These are phyloP conservation scores for Clarireedia monteithiana DNA, from an alignment of 2,329 filamentous ascomycete genomes.

Conservation along the genomic window DNA sequence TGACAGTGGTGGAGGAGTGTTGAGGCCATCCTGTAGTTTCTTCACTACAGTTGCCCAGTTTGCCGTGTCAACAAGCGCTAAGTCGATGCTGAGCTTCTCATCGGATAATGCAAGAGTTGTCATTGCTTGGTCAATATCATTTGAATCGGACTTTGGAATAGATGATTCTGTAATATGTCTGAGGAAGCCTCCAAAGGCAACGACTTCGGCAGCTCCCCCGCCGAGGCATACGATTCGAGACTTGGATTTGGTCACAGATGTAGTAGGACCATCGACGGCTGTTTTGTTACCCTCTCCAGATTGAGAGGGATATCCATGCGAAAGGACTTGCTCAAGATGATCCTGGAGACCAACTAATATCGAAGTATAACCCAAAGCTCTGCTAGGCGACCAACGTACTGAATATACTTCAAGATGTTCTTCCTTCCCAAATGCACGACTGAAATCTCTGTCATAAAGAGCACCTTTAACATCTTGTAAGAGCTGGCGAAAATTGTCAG, in stretches of 20 bases:
- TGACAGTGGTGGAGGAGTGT: slow-evolving; percentile 41
- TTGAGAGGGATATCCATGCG: not conserved
- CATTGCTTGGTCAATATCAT: slow-evolving; percentile 3
- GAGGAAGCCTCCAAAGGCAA: slow-evolving; percentile 50
- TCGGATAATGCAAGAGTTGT: slow-evolving; percentile 12
- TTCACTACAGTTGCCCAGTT: slow-evolving; percentile 62
- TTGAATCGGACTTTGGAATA: not conserved
- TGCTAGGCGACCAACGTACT: slow-evolving; percentile 80
- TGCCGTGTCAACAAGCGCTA: slow-evolving; percentile 73
- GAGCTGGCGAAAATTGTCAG: slow-evolving; percentile 40
- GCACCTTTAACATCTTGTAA: slow-evolving; percentile 82
- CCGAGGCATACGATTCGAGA: slow-evolving; percentile 23
- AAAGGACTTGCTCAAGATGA: slow-evolving; percentile 4
- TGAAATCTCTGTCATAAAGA: slow-evolving; percentile 80
- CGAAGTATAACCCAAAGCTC: slow-evolving; percentile 71
- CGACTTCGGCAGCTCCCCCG: slow-evolving; percentile 54
- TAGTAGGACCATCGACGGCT: not conserved
- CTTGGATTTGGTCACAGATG: not conserved
- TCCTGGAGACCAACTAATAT: slow-evolving; percentile 28
- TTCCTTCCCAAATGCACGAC: slow-evolving; percentile 63
- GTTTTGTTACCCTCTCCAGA: not conserved
- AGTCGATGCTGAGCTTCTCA: slow-evolving; percentile 18
- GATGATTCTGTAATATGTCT: slow-evolving; percentile 29
- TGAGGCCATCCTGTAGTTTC: slow-evolving; percentile 50
- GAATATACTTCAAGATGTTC: slow-evolving; percentile 77